phyloP scores from a whole-genome alignment of 2,329 filamentous ascomycete species.

The Claviceps spartinae region DNA sequence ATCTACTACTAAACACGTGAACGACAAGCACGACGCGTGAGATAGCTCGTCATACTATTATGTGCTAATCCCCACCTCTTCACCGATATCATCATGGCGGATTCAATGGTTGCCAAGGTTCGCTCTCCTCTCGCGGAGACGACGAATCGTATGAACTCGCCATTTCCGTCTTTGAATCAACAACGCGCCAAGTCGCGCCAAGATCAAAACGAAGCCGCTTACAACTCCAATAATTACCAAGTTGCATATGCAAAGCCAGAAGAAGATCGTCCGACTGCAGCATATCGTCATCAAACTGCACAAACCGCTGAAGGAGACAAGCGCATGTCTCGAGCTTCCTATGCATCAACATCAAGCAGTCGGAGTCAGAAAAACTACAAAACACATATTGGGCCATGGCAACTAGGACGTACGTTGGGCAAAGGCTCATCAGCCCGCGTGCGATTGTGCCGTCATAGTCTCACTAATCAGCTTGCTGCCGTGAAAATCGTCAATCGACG shows the following conservation, averaged over 20 bases:
- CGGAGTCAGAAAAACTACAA: conserved; percentile 35
- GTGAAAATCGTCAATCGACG: conserved; percentile 91
- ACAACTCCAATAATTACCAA: conserved; percentile 4
- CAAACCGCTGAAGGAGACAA: conserved; percentile 21
- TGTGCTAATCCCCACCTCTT: conserved; percentile 19
- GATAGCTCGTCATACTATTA: conserved; percentile 15
- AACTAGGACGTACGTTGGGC: conserved; percentile 76
- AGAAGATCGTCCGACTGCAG: not conserved
- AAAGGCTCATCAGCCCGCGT: conserved; percentile 84
- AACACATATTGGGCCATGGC: conserved; percentile 86
- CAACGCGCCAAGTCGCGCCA: conserved; percentile 18
- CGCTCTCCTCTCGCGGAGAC: conserved; percentile 34
- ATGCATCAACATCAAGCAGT: conserved; percentile 26
- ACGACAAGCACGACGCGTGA: conserved; percentile 4
- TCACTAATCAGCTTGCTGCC: conserved; percentile 70
- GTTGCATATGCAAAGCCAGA: conserved; percentile 2
- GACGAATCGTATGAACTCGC: conserved; percentile 32
- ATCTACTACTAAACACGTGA: conserved; percentile 4
- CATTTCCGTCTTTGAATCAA: conserved; percentile 15
- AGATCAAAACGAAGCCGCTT: conserved; percentile 11
- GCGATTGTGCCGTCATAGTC: conserved; percentile 65
- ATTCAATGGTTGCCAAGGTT: conserved; percentile 16
- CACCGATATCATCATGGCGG: conserved; percentile 16
- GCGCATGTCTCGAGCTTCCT: conserved; percentile 27
- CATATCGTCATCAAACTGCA: conserved; percentile 11